phyloP scores from a whole-genome alignment of 768 basidiomycete species.

The Lactifluus piperatus region DNA sequence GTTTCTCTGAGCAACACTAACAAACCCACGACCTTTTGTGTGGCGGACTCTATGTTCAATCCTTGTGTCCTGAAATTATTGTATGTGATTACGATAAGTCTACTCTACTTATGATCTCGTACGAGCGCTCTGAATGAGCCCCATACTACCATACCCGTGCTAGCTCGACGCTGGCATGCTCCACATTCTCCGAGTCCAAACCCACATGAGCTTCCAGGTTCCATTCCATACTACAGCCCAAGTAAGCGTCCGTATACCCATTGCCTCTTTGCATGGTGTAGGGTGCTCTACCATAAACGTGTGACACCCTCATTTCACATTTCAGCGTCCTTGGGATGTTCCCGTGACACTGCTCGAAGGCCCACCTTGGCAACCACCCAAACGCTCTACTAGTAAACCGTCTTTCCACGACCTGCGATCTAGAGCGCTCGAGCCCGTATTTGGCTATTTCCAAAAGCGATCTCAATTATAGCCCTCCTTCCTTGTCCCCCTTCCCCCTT shows the following conservation, averaged over 20 bases:
- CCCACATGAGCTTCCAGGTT: background rate
- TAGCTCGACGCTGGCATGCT: background rate
- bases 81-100: background rate
- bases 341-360: background rate
- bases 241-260: background rate
- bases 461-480: too few relatives aligned
- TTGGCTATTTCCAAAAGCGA: background rate
- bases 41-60: background rate
- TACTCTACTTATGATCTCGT: conserved; percentile 1
- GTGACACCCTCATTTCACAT: background rate
- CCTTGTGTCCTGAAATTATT: background rate
- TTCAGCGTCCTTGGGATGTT: background rate
- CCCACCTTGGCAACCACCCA: background rate
- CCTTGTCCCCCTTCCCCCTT: too few relatives aligned
- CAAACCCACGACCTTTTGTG: background rate
- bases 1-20: conserved; percentile 3
- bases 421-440: too few relatives aligned
- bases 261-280: background rate
- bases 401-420: too few relatives aligned
- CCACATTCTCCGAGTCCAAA: background rate
- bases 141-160: conserved; percentile 2
- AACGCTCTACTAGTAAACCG: background rate
- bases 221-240: conserved; percentile 1
- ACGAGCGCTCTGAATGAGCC: background rate
- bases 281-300: background rate